These are phyloP conservation scores for Capsella bursapastoris DNA, from an alignment of 345 rosid species.

Conservation along the genomic window DNA sequence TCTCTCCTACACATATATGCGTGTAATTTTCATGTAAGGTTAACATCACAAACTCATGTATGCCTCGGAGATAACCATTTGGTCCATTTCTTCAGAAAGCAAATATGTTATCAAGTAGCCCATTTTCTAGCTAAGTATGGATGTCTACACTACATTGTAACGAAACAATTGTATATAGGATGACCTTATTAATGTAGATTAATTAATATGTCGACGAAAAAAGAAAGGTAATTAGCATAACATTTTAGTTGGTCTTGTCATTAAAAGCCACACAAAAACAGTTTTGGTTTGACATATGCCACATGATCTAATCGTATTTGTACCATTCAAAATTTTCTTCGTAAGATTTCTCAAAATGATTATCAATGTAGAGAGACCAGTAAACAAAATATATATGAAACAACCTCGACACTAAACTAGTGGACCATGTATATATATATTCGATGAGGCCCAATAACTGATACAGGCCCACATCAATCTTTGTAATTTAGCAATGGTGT, in stretches of 20 bases:
- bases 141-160: no score
- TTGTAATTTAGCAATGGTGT: no score
- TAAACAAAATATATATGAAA: neutral
- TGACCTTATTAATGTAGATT: no score
- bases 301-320: neutral
- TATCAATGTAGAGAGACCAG: neutral
- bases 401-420: neutral
- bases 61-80: slow-evolving; percentile 10
- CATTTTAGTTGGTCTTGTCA: no score
- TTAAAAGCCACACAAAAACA: no score
- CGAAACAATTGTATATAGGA: no score
- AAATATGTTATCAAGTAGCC: no score
- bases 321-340: neutral
- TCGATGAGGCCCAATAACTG: slow-evolving; percentile 13
- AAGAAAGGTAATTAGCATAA: no score
- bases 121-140: no score
- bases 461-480: slow-evolving; percentile 13
- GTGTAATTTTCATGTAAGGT: slow-evolving; percentile 21
- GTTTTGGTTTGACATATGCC: neutral
- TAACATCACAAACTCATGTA: slow-evolving; percentile 23
- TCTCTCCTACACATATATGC: neutral
- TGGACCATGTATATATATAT: neutral
- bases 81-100: neutral
- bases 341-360: neutral
- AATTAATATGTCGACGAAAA: no score